Base-by-base conservation (phyloP, 306 rosid species). In the Lagenaria siceraria region DNA sequence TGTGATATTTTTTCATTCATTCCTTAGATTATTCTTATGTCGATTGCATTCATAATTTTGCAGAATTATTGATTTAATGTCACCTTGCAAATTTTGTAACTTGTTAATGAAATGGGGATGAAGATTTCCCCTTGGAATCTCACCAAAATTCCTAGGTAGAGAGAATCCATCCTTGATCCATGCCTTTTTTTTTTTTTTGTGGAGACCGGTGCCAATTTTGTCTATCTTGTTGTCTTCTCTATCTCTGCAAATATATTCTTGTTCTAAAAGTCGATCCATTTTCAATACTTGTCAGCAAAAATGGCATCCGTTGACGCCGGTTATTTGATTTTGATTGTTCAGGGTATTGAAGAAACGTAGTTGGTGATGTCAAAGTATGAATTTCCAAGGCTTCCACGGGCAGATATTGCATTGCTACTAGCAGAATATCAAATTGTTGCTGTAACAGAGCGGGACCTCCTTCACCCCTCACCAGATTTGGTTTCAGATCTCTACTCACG, bases 331-430 rank as follows among this genome's bases (percentile, higher is more conserved):
- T 49, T 49, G 4, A 25, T 11, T 25, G 25, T 60, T 60, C 8
- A 9, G 14, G 69, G 42, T n/a, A 35, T 35, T 36, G 72, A 64
- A 68, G n/a, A 11, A 48, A 22, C 51, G 17, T 35, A 21, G 40
- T 18, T 18, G 64, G 31, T 7, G 5, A 84, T 84, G 90, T 91
- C 98, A 17, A 91, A 88, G 83, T 91, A 68, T 87, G 90, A 85
- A 49, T 89, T 86, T 69, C 96, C 90, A 10, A 81, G 81, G 84
- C 86, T 94, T 0, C 48, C 81, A 27, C 88, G 91, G 24, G 10
- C 78, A 1, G 96, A 94, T 40, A 87, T 93, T 3, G 77, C 60
- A 0, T 63, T 77, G 13, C 55, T 84, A 25, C 65, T 90, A 22
- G 77, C 60, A 53, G 82, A 91, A 4, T 66, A 75, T 6, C 87